Conservation (phyloP, 345 rosid species). For the Mangifera indica region DNA sequence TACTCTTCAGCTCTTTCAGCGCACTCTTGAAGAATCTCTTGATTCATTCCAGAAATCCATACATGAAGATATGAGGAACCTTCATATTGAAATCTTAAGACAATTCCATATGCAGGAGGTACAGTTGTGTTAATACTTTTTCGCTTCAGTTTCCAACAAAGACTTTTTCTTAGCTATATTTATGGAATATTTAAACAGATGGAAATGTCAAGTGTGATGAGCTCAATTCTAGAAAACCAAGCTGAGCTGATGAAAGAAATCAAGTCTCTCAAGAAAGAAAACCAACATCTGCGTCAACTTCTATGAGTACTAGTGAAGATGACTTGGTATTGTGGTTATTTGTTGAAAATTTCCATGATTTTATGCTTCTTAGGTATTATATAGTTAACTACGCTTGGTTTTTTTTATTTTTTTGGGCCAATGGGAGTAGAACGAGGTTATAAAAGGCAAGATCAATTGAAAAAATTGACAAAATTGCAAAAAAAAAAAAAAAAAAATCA, state of each 20-base stretch:
- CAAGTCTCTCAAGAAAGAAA: conserved; percentile 69
- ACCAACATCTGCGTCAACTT: conserved; percentile 73
- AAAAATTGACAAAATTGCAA: conserved; percentile 1
- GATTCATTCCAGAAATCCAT: conserved; percentile 83
- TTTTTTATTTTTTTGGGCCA: neutral
- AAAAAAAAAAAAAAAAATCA: neutral
- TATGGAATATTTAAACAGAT: conserved; percentile 39
- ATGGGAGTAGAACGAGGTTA: conserved; percentile 2
- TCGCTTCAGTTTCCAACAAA: conserved; percentile 2
- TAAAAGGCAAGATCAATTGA: neutral
- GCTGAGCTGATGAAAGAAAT: conserved; percentile 82
- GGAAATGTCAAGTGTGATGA: conserved; percentile 68
- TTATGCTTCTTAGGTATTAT: conserved; percentile 1
- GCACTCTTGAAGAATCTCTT: conserved; percentile 78
- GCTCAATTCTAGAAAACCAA: conserved; percentile 77
- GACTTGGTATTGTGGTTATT: conserved; percentile 5
- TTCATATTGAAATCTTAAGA: conserved; percentile 85
- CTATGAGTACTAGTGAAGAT: conserved; percentile 40
- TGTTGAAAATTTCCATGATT: conserved; percentile 10
- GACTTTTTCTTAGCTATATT: neutral
- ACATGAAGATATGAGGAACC: conserved; percentile 88
- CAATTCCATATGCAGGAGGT: conserved; percentile 98
- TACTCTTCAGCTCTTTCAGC: conserved; percentile 85
- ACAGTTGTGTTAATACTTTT: conserved; percentile 5
- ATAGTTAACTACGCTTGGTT: conserved; percentile 5